phyloP scores from a whole-genome alignment of 2,329 filamentous ascomycete genomes.

The Pezicula radicicola region DNA sequence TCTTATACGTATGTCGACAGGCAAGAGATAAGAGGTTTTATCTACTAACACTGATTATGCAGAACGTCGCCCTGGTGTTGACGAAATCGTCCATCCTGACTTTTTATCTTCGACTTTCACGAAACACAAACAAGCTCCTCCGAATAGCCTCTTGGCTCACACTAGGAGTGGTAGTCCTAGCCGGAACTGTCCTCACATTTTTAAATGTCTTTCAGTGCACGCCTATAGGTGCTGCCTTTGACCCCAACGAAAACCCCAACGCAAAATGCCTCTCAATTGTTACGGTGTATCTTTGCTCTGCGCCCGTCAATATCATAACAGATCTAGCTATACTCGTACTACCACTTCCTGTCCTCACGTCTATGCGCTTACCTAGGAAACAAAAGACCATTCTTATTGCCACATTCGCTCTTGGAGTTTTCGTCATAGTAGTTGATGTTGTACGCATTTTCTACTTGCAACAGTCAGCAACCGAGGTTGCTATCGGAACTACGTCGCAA shows the following conservation, averaged over 20 bases:
- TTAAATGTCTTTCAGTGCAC: slow-evolving; percentile 85
- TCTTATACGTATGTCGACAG: slow-evolving; percentile 51
- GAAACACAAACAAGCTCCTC: slow-evolving; percentile 72
- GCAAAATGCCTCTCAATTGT: slow-evolving; percentile 48
- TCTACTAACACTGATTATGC: slow-evolving; percentile 8
- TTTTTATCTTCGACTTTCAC: slow-evolving; percentile 83
- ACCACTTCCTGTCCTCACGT: slow-evolving; percentile 83
- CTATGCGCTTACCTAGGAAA: slow-evolving; percentile 78
- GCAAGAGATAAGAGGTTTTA: background rate
- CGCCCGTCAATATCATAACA: slow-evolving; percentile 88
- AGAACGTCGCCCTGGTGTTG: slow-evolving; percentile 87
- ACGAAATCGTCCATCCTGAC: slow-evolving; percentile 91
- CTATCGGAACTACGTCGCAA: slow-evolving; percentile 1
- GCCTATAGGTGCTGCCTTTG: slow-evolving; percentile 70
- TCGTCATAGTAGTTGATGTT: slow-evolving; percentile 85
- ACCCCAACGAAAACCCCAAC: slow-evolving; percentile 23
- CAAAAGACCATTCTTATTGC: slow-evolving; percentile 86
- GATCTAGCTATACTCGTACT: slow-evolving; percentile 84
- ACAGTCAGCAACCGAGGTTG: slow-evolving; percentile 27
- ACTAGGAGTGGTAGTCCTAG: slow-evolving; percentile 72
- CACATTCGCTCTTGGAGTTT: slow-evolving; percentile 83
- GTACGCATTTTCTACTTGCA: slow-evolving; percentile 89
- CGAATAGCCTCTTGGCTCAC: slow-evolving; percentile 80
- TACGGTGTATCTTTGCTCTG: slow-evolving; percentile 68
- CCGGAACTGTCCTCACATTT: slow-evolving; percentile 76